A percentile compares a stretch with the other conserved stretches of the same genome.
Conservation (phyloP, 768 basidiomycete genomes). For the Lentinus brumalis region DNA sequence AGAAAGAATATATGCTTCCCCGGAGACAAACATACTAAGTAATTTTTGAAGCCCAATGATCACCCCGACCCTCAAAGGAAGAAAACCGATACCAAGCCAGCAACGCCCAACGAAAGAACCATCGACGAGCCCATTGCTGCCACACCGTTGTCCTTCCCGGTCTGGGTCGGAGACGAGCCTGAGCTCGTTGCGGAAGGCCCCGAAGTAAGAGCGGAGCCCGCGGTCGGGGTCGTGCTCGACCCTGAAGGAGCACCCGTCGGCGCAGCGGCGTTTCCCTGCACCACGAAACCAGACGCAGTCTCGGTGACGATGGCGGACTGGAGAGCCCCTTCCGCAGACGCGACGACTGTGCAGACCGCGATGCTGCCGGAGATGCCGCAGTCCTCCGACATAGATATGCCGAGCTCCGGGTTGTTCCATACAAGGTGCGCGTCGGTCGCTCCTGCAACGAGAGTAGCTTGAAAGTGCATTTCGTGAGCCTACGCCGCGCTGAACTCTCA, state of each 20-base stretch:
- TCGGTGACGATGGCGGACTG: slow-evolving; percentile 22
- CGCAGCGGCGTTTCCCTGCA: slow-evolving; percentile 26
- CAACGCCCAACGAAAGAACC: slow-evolving; percentile 6
- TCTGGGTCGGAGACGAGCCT: background rate
- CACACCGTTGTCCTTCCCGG: slow-evolving; percentile 9
- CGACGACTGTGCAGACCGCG: slow-evolving; percentile 32
- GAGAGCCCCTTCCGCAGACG: background rate
- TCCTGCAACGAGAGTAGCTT: slow-evolving; percentile 50
- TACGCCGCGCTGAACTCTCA: background rate
- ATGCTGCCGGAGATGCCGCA: slow-evolving; percentile 29
- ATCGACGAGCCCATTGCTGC: slow-evolving; percentile 2
- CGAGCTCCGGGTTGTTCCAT: slow-evolving; percentile 28
- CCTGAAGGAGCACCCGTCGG: slow-evolving; percentile 1
- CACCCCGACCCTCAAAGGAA: slow-evolving; percentile 10
- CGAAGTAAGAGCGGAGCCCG: background rate
- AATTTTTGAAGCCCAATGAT: background rate
- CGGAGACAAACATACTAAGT: background rate
- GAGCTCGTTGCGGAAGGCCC: slow-evolving; percentile 2
- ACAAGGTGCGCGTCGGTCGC: slow-evolving; percentile 41
- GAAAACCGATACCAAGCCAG: slow-evolving; percentile 9
- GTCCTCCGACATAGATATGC: slow-evolving; percentile 23
- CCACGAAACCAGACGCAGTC: slow-evolving; percentile 28
- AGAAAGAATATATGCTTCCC: too few species aligned
- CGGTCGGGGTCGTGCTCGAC: background rate
- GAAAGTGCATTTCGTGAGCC: background rate